phyloP scores from a whole-genome alignment of 306 rosid genomes.

The Inga oerstediana region DNA sequence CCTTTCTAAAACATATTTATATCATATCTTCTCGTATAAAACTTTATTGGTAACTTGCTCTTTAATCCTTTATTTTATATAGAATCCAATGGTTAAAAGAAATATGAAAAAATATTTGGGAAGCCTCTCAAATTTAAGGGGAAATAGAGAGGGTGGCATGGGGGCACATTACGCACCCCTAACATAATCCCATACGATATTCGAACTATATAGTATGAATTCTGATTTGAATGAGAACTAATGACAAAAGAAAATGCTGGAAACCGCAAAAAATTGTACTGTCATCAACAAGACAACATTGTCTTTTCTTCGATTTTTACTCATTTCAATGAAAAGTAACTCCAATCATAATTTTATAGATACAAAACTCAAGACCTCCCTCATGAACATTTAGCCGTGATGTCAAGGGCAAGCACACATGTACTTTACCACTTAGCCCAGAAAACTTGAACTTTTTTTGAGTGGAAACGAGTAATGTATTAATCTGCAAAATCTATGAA shows the following conservation, averaged over 20 bases:
- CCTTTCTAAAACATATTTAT: no score
- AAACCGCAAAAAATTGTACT: neutral
- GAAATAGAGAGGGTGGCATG: no score
- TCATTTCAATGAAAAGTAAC: neutral
- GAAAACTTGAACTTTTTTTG: neutral
- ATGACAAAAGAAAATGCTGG: neutral
- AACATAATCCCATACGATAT: no score
- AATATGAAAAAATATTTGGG: no score
- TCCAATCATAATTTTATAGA: neutral
- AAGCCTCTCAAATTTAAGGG: no score
- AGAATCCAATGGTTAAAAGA: no score
- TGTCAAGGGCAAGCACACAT: neutral
- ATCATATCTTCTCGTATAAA: no score
- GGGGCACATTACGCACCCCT: no score
- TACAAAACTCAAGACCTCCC: neutral
- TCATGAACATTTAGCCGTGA: neutral
- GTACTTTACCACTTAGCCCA: neutral
- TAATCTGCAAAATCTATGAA: no score
- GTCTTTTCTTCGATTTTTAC: neutral
- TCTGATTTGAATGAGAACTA: constrained; percentile 3
- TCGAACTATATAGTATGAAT: neutral
- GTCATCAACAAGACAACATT: neutral
- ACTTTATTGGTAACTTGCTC: no score
- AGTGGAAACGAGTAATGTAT: no score
- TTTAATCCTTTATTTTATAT: no score